Evolutionary conservation across 257 asterid species (phyloP).

Genomic region (Anisodus acutangulus): DNA sequence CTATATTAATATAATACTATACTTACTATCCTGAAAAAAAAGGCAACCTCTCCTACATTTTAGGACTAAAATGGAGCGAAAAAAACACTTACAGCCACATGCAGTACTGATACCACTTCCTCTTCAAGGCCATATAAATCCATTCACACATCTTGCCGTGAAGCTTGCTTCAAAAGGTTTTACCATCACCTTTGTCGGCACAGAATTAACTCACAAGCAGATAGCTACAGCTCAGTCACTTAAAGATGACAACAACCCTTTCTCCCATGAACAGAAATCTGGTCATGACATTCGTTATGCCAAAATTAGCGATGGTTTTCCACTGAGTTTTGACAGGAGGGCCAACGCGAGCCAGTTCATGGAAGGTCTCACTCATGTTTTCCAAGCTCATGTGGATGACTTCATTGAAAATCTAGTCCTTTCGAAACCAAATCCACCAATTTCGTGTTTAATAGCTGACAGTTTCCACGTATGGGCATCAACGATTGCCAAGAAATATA

Average conservation of each 20-base stretch:
- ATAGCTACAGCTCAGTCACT: constrained; percentile 26
- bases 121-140: constrained; percentile 50
- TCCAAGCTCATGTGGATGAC: constrained; percentile 49
- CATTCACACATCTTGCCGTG: constrained; percentile 39
- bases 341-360: constrained; percentile 32
- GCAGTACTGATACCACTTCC: constrained; percentile 42
- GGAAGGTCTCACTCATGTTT: constrained; percentile 29
- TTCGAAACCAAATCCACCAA: constrained; percentile 27
- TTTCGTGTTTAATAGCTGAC: constrained; percentile 53
- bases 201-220: constrained; percentile 39
- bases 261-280: constrained; percentile 46
- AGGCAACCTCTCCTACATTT: not conserved
- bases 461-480: constrained; percentile 53
- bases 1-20: not conserved
- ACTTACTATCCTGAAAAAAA: not conserved
- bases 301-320: constrained; percentile 60
- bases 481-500: constrained; percentile 47
- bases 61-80: constrained; percentile 9
- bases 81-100: constrained; percentile 31
- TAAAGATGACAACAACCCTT: constrained; percentile 37
- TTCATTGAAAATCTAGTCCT: constrained; percentile 39
- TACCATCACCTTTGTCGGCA: constrained; percentile 43
- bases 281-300: constrained; percentile 68
- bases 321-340: constrained; percentile 46
- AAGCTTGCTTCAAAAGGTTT: constrained; percentile 51